Base-by-base conservation (phyloP, 1,139 yeast species). In the Protomyces inouyei region DNA sequence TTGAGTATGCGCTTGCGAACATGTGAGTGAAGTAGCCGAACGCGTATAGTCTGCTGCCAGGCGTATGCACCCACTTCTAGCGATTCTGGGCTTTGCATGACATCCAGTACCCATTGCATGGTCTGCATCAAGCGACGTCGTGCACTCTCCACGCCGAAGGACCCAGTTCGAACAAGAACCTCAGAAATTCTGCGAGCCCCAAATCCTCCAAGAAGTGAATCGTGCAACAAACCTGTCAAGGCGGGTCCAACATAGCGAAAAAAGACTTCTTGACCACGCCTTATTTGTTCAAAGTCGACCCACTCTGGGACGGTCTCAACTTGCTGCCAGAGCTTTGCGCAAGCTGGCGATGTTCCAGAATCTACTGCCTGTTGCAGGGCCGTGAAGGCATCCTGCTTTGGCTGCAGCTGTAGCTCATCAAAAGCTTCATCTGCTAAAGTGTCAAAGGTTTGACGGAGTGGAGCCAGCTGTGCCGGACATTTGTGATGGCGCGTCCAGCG, bases 201-300 rank as follows among this genome's bases (percentile, higher is more conserved):
- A 23, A 61, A 56, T 1, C 65, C 65, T 9, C 65, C 65, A 14
- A 61, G 40, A 40, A 61, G 53, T 16, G 61, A 55, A 18, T 61
- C 57, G 23, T 51, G 43, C 28, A 61, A 25, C 16, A 61, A 56
- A 2, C 59, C 65, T 8, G 65, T 56, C n/a, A 61, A 32, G n/a
- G 60, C 57, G 5, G 65, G 45, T 10, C 61, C 61, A 8, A 43
- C 61, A 32, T 61, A 61, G n/a, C 61, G 56, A 45, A 40, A 61
- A 28, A 61, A 61, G 18, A 61, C 65, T 25, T 61, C 65, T 51
- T 61, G 65, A 3, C 65, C 65, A 3, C 65, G 55, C 25, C 51
- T 18, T 40, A 61, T 61, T 37, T 61, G 65, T 23, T 55, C 65
- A 23, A 43, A 61, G 36, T 61, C 65, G 32, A 61, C 65, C 65